A percentile compares a stretch with the other conserved stretches of the same genome.
Evolutionary conservation across 495 filamentous ascomycete species (phyloP).

Genomic region (Neurospora africana): DNA sequence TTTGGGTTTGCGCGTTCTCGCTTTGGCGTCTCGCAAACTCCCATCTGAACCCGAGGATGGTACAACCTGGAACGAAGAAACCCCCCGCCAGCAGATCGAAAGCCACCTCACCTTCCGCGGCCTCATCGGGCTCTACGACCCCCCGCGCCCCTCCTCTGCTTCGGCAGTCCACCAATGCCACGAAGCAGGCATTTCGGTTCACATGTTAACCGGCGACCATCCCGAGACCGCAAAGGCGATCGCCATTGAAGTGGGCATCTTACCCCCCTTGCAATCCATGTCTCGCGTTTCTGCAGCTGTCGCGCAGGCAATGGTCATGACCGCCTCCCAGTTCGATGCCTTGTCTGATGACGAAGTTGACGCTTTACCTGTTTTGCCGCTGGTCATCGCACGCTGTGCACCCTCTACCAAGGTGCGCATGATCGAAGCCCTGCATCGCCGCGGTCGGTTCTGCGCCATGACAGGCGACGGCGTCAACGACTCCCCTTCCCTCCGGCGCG

Average conservation of each 20-base stretch:
- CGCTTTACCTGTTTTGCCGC: slow-evolving; percentile 44
- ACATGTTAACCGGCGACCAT: slow-evolving; percentile 80
- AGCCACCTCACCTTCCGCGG: slow-evolving; percentile 50
- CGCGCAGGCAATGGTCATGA: slow-evolving; percentile 48
- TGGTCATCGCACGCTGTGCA: slow-evolving; percentile 55
- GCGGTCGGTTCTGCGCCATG: slow-evolving; percentile 48
- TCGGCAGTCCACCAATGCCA: slow-evolving; percentile 57
- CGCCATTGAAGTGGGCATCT: slow-evolving; percentile 64
- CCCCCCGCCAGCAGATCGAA: slow-evolving; percentile 40
- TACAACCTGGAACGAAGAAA: slow-evolving; percentile 18
- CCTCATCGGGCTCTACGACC: slow-evolving; percentile 62
- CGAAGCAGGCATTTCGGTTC: slow-evolving; percentile 60
- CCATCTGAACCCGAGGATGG: background rate
- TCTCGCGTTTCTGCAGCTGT: slow-evolving; percentile 39
- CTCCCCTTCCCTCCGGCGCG: slow-evolving; percentile 61
- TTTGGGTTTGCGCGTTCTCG: slow-evolving; percentile 68
- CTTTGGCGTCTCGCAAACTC: slow-evolving; percentile 46
- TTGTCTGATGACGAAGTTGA: slow-evolving; percentile 48
- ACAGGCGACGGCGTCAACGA: slow-evolving; percentile 80
- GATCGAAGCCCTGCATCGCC: slow-evolving; percentile 57
- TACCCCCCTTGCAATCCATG: slow-evolving; percentile 41
- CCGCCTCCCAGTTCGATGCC: slow-evolving; percentile 51
- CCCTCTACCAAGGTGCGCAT: slow-evolving; percentile 58
- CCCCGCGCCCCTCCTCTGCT: slow-evolving; percentile 57
- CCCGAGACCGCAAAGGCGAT: slow-evolving; percentile 66